Conservation (phyloP, 139 green algal genomes). For the Chlamydomonas incerta region DNA sequence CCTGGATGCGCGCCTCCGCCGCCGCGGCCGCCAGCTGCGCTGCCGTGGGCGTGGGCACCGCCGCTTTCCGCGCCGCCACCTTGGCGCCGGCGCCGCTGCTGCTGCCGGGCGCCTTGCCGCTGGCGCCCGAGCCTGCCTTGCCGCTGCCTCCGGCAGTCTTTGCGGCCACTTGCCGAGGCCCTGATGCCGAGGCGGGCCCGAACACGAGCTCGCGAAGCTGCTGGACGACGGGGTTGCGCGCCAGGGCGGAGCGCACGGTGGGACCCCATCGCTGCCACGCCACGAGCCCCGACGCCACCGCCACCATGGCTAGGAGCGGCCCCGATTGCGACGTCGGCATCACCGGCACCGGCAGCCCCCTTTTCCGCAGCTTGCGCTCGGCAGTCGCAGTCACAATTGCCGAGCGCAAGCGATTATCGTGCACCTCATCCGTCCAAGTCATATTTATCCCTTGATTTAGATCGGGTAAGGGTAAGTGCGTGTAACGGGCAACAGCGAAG, state of each 20-base stretch:
- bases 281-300: not conserved
- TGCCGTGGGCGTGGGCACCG: not conserved
- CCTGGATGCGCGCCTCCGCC: not conserved
- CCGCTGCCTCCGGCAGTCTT: not conserved
- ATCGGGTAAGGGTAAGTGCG: too few species aligned
- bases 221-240: constrained; percentile 19
- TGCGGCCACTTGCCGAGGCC: not conserved
- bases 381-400: not conserved
- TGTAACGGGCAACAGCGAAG: too few species aligned
- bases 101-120: not conserved
- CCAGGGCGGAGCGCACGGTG: not conserved
- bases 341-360: constrained; percentile 18
- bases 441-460: too few species aligned
- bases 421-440: constrained; percentile 32
- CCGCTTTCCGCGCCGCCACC: not conserved
- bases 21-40: not conserved
- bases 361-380: constrained; percentile 23
- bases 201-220: constrained; percentile 23
- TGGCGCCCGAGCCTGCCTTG: not conserved
- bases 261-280: constrained; percentile 20
- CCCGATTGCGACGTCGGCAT: not conserved
- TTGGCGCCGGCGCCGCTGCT: constrained; percentile 5
- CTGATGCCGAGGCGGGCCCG: not conserved
- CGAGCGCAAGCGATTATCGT: constrained; percentile 7
- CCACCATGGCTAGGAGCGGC: constrained; percentile 11